Base-by-base conservation (phyloP, 2,329 filamentous ascomycete genomes). In the Sporothrix variecibatus region DNA sequence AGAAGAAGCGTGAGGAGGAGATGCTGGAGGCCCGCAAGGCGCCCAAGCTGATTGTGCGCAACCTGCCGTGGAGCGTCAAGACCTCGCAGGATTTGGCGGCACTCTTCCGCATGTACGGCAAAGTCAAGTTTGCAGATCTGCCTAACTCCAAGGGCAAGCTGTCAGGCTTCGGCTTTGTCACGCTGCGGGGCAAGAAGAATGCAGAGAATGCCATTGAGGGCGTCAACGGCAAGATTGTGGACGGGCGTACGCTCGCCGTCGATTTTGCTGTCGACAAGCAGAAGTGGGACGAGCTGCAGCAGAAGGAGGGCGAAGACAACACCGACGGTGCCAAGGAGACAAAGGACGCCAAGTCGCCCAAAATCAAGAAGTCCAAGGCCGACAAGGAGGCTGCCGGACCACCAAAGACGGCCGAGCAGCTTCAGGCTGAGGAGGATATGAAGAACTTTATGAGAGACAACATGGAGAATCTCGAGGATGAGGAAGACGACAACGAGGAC, bases 251-350 rank as follows among this genome's bases (percentile, higher is more conserved):
- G 9, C 83, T 99, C 75, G 96, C 95, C 38, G 96, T 99, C 7
- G 96, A 99, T 83, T 99, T 94, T 94, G 95, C 97, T 43, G 94
- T 98, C 3, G 94, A 98, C 75, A 97, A 97, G 84, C 88, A 91
- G 58, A 90, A 92, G 7, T 99, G 94, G 94, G 89, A 95, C 76
- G 87, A 90, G 75, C 86, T 90, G 76, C 87, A 90, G 72, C 81
- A 85, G 64, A 78, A 79, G 31, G 82, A 83, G 81, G 74, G 74
- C 26, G 71, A 72, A 20, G 76, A 77, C 15, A 78, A 78, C 3
- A 76, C 77, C 5, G 82, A 82, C 43, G 83, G 81, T 51, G 81
- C 81, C 7, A 82, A 84, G 67, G 78, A 79, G 3, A 77, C 79
- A 9, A 70, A 73, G 12, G 75, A 56, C 11, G 58, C 28, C 5